These are phyloP conservation scores for Nitzschia sp. DNA, from an alignment of 108 stramenopile species.

Conservation along the genomic window DNA sequence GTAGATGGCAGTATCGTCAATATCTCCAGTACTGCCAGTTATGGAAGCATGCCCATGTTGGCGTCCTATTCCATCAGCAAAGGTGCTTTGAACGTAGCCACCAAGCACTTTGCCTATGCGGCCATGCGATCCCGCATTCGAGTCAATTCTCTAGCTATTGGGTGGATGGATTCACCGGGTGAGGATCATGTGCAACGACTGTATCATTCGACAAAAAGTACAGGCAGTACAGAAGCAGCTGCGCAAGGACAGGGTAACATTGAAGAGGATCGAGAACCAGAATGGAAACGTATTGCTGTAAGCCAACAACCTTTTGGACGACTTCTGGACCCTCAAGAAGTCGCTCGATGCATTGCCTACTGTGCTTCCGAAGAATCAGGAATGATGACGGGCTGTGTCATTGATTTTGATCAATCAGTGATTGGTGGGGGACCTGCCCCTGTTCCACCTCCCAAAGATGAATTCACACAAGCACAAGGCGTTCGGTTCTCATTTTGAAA, in stretches of 20 bases:
- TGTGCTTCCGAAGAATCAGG: slow-evolving; percentile 32
- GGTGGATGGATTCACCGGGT: slow-evolving; percentile 34
- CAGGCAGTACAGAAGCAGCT: background rate
- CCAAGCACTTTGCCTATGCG: slow-evolving; percentile 30
- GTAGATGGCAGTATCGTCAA: slow-evolving; percentile 24
- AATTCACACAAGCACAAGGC: slow-evolving; percentile 19
- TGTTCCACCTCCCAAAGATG: slow-evolving; percentile 28
- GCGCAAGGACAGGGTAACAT: background rate
- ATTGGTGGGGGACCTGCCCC: slow-evolving; percentile 24
- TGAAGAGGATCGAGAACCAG: background rate
- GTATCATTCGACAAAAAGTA: background rate
- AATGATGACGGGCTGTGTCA: slow-evolving; percentile 40
- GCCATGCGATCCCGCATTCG: slow-evolving; percentile 20
- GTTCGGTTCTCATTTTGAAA: slow-evolving; percentile 23
- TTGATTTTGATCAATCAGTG: slow-evolving; percentile 35
- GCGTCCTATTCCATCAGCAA: slow-evolving; percentile 30
- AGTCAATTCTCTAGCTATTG: slow-evolving; percentile 30
- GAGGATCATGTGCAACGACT: slow-evolving; percentile 23
- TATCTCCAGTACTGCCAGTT: slow-evolving; percentile 27
- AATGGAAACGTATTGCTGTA: slow-evolving; percentile 12
- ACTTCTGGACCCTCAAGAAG: slow-evolving; percentile 19
- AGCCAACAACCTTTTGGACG: slow-evolving; percentile 26
- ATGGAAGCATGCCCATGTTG: slow-evolving; percentile 34
- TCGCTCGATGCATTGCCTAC: slow-evolving; percentile 32
- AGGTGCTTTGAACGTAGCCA: slow-evolving; percentile 26